phyloP scores from a whole-genome alignment of 352 stramenopile genomes.

The Synura sp. region DNA sequence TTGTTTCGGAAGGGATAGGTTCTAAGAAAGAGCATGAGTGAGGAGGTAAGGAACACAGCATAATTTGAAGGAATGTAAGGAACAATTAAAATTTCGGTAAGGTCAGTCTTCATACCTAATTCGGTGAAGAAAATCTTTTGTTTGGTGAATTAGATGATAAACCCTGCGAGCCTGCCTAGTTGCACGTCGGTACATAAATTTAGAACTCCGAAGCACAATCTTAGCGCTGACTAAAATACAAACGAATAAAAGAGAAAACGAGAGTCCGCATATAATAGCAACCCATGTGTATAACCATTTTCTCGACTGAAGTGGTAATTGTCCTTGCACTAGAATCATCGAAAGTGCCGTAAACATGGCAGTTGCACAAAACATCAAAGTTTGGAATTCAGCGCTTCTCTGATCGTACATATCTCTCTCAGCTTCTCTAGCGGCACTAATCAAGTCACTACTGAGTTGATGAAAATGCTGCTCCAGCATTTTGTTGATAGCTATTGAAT shows the following conservation, averaged over 20 bases:
- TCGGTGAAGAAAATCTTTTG: too few relatives aligned
- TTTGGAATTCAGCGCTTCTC: slow-evolving; percentile 22
- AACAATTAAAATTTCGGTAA: too few relatives aligned
- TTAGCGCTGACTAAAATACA: background rate
- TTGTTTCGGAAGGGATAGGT: too few relatives aligned
- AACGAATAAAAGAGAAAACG: background rate
- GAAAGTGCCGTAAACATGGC: slow-evolving; percentile 1
- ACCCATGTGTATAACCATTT: background rate
- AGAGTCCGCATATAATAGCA: background rate
- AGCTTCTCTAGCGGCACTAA: background rate
- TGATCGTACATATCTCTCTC: slow-evolving; percentile 40
- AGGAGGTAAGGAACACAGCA: too few relatives aligned
- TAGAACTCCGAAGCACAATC: background rate
- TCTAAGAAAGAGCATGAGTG: too few relatives aligned
- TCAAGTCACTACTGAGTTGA: slow-evolving; percentile 23
- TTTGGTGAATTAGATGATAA: too few relatives aligned
- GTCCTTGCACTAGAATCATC: background rate
- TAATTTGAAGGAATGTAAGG: too few relatives aligned
- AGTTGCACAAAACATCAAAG: background rate
- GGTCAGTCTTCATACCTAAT: too few relatives aligned
- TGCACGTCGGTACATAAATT: background rate
- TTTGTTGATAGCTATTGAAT: too few relatives aligned
- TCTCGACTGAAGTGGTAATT: background rate
- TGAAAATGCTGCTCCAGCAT: slow-evolving; percentile 23
- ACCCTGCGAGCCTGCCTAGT: background rate